Evolutionary conservation across 805 yeast species (phyloP), one percentile per base, ranked within the genome.

Genomic region (Tetrapisispora pingtungensis): DNA sequence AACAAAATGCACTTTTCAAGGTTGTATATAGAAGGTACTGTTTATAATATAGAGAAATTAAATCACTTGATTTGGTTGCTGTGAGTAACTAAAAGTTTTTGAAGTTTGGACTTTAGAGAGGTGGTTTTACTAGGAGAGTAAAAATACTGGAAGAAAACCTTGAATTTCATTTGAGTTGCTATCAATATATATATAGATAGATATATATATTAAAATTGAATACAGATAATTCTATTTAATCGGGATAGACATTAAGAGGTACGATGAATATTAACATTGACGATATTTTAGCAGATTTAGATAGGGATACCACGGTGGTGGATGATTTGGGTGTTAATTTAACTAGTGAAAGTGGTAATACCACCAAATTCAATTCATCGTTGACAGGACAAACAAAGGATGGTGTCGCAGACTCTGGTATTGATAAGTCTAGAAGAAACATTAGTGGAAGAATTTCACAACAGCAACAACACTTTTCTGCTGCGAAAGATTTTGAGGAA

Each of bases 261-360:
- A 13, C 2, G 10, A 61, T 60, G 65, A 55, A 63, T 33, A 74
- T 78, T 67, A 77, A 81, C 50, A 78, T 83, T 49, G 84, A 81
- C 46, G 90, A 81, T 55, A 81, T 82, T 49, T 66, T 84, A 39
- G 71, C 72, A 38, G 88, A 82, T 46, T 76, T 84, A 47, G 87
- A 82, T 48, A 58, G 64, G 20, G 72, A 67, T 32, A 64, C 68
- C 26, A 62, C 69, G 12, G 67, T 65, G 6, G 58, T 62, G 7
- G 59, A 58, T 22, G 50, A 46, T 7, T 44, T 53, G 1, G 39
- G n/a, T 13, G 30, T 41, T 41, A 41, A 49, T n/a, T 36, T 46
- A 17, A 42, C 51, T 26, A 48, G 52, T 36, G 57, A 49, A 37
- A 53, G 52, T 10, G 52, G 50, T 33, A 47, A 49, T 15, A 51